Evolutionary conservation across 140 eudicot genomes (phyloP).

Genomic region (Senecio squalidus): DNA sequence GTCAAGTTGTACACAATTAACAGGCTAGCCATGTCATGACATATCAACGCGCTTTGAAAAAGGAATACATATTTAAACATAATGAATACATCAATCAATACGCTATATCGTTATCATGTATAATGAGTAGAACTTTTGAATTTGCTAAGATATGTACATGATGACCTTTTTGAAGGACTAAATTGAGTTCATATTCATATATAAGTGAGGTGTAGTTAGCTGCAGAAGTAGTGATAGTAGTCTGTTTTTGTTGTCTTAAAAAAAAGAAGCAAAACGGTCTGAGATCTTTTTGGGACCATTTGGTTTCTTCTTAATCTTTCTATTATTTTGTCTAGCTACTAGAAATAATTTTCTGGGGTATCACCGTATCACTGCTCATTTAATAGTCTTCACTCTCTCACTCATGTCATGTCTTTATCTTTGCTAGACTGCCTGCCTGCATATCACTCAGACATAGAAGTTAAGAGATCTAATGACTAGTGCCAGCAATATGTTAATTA

Average conservation of each 20-base stretch:
- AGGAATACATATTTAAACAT: not conserved
- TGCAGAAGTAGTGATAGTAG: slow-evolving; percentile 17
- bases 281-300: slow-evolving; percentile 28
- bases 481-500: slow-evolving; percentile 1
- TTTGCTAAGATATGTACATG: not conserved
- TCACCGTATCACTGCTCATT: slow-evolving; percentile 32
- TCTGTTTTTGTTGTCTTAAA: slow-evolving; percentile 20
- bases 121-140: slow-evolving; percentile 4
- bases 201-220: slow-evolving; percentile 20
- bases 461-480: slow-evolving; percentile 20
- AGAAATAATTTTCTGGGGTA: slow-evolving; percentile 20
- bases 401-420: slow-evolving; percentile 34
- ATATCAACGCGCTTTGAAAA: slow-evolving; percentile 1
- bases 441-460: slow-evolving; percentile 25
- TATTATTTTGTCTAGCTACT: slow-evolving; percentile 32
- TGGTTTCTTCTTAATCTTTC: slow-evolving; percentile 20
- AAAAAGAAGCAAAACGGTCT: slow-evolving; percentile 22
- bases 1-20: not conserved
- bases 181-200: slow-evolving; percentile 7
- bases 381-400: slow-evolving; percentile 15
- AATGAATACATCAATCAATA: not conserved
- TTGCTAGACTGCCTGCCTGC: slow-evolving; percentile 21
- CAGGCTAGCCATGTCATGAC: not conserved
- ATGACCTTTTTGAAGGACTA: not conserved
- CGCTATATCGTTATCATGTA: not conserved